phyloP scores from a whole-genome alignment of 73 alveolate species.

The Symbiodinium natans region DNA sequence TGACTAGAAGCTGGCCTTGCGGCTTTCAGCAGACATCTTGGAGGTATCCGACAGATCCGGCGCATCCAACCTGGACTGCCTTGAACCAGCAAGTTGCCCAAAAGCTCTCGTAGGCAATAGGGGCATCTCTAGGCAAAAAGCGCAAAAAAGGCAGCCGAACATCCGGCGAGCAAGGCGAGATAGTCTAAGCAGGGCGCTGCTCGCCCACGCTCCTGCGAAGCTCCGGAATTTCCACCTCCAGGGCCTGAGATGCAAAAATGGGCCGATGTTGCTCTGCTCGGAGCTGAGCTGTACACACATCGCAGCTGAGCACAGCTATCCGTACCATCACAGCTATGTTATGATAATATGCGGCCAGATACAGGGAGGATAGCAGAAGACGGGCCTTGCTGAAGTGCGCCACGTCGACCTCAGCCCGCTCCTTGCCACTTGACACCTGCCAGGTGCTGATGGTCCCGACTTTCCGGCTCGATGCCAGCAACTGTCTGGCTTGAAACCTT shows the following conservation, averaged over 20 bases:
- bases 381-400: slow-evolving; percentile 89
- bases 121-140: neutral
- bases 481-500: neutral
- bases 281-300: neutral
- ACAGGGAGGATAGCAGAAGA: no score
- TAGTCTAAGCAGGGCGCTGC: slow-evolving; percentile 5
- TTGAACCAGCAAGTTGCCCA: neutral
- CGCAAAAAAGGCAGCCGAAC: neutral
- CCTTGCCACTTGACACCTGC: slow-evolving; percentile 75
- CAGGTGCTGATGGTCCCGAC: neutral
- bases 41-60: slow-evolving; percentile 72
- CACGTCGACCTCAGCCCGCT: slow-evolving; percentile 86
- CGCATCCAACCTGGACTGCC: slow-evolving; percentile 92
- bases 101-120: neutral
- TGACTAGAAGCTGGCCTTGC: slow-evolving; percentile 17
- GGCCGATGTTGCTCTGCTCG: no score
- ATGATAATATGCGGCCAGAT: no score
- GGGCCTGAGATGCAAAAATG: no score
- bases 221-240: slow-evolving; percentile 90
- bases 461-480: neutral
- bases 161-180: no score
- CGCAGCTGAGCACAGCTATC: no score
- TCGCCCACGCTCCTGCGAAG: slow-evolving; percentile 43
- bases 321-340: no score
- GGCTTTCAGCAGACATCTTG: slow-evolving; percentile 89